phyloP scores from a whole-genome alignment of 176 grass and related monocot species.

The Juncus effusus region DNA sequence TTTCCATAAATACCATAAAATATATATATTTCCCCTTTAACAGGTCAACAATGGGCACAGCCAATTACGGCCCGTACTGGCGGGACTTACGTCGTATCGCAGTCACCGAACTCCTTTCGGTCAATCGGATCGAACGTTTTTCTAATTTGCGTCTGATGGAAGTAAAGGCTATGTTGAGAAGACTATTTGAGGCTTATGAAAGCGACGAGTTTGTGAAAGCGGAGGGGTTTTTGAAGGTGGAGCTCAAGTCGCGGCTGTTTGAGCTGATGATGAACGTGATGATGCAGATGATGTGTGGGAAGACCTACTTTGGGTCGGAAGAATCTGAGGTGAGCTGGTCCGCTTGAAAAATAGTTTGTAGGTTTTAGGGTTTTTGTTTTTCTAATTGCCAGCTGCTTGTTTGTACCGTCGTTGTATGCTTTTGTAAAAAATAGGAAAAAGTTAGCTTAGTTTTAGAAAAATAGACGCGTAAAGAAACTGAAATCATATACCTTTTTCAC shows the following conservation, averaged over 20 bases:
- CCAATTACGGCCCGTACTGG: constrained; percentile 28
- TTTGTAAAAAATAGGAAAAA: neutral
- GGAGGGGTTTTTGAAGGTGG: constrained; percentile 15
- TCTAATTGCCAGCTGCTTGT: neutral
- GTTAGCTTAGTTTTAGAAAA: too few species aligned
- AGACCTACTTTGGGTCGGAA: constrained; percentile 20
- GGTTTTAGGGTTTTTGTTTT: neutral
- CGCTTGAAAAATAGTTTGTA: neutral
- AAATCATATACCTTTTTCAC: too few species aligned
- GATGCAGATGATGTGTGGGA: constrained; percentile 26
- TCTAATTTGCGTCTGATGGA: neutral
- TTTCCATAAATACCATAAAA: too few species aligned
- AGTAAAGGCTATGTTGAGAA: constrained; percentile 4
- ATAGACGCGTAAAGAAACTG: too few species aligned
- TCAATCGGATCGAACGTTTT: constrained; percentile 16
- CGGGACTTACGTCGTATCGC: constrained; percentile 1
- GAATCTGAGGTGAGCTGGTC: constrained; percentile 5
- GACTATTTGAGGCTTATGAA: constrained; percentile 16
- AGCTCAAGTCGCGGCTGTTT: constrained; percentile 22
- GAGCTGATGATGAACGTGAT: constrained; percentile 28
- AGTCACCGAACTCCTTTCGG: constrained; percentile 14
- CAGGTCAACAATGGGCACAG: constrained; percentile 17
- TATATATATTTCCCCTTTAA: neutral
- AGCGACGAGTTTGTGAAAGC: neutral
- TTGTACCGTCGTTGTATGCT: neutral